Conservation (phyloP, 2,329 filamentous ascomycete species). For the Clonostachys chloroleuca region DNA sequence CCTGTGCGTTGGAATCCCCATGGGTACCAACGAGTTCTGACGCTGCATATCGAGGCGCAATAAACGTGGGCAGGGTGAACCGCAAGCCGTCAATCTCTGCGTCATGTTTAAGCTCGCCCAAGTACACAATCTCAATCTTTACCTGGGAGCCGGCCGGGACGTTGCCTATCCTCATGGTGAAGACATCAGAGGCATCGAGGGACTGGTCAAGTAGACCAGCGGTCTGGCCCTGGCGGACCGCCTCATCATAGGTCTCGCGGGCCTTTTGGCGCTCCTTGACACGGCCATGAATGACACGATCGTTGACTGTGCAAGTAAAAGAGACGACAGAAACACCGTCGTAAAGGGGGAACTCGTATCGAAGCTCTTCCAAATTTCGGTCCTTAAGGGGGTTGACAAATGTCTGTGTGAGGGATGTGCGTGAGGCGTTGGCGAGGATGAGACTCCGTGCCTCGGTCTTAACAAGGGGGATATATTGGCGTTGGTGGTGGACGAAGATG, state of each 20-base stretch:
- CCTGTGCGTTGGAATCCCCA: conserved; percentile 1
- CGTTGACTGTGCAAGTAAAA: conserved; percentile 61
- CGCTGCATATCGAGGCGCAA: conserved; percentile 62
- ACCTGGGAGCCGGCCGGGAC: conserved; percentile 54
- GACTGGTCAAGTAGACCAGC: conserved; percentile 64
- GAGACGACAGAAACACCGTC: conserved; percentile 67
- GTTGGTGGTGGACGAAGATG: conserved; percentile 11
- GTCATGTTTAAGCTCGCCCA: conserved; percentile 70
- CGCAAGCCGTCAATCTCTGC: conserved; percentile 62
- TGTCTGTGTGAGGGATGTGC: conserved; percentile 46
- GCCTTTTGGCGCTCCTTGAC: conserved; percentile 65
- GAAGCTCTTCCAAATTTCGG: conserved; percentile 34
- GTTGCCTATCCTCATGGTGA: conserved; percentile 64
- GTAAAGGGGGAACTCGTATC: conserved; percentile 68
- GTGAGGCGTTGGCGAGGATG: conserved; percentile 49
- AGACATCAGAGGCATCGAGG: conserved; percentile 57
- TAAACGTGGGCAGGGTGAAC: conserved; percentile 63
- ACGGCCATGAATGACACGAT: conserved; percentile 55
- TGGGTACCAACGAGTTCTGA: neutral
- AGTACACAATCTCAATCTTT: conserved; percentile 58
- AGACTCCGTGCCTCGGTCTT: conserved; percentile 53
- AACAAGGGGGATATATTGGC: conserved; percentile 53
- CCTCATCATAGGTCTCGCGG: conserved; percentile 52
- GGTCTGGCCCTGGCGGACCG: conserved; percentile 51
- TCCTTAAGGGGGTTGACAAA: conserved; percentile 52